Evolutionary conservation across 1,284 basidiomycete species (phyloP).

Genomic region (Leccinum ponderosum): DNA sequence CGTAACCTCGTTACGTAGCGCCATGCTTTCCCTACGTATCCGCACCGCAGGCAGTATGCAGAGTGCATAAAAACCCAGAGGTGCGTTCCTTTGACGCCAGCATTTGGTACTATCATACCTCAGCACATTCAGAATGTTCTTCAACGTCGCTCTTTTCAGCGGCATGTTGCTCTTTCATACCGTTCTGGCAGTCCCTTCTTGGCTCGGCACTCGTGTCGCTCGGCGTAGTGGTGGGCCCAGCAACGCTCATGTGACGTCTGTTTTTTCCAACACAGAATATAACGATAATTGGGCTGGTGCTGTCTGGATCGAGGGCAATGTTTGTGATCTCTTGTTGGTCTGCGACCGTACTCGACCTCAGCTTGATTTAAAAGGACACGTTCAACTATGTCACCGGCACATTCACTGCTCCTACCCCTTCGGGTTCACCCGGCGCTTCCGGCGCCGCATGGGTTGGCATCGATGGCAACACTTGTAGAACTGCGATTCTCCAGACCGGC

Average conservation of each 20-base stretch:
- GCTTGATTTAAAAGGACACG: conserved; percentile 6
- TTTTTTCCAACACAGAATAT: neutral
- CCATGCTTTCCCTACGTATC: neutral
- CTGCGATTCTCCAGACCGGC: conserved; percentile 6
- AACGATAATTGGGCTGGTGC: conserved; percentile 13
- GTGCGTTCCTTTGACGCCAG: neutral
- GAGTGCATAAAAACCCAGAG: neutral
- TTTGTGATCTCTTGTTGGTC: conserved; percentile 2
- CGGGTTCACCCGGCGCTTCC: neutral
- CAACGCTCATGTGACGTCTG: neutral
- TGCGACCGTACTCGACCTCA: neutral
- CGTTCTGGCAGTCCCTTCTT: conserved; percentile 7
- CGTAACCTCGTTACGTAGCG: neutral
- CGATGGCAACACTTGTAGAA: conserved; percentile 8
- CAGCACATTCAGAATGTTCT: conserved; percentile 5
- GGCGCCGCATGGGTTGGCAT: conserved; percentile 11
- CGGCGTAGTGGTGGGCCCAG: neutral
- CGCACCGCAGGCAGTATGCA: neutral
- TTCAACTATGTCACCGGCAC: conserved; percentile 8
- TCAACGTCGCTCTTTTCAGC: neutral
- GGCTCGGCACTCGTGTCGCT: neutral
- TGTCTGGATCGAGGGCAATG: neutral
- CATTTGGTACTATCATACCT: neutral
- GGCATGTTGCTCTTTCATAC: neutral
- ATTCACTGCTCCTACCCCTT: conserved; percentile 8